A percentile compares a stretch with the other conserved stretches of the same genome.
These are phyloP conservation scores for Epicoccum nigrum DNA, from an alignment of 2,329 filamentous ascomycete genomes.

Conservation along the genomic window DNA sequence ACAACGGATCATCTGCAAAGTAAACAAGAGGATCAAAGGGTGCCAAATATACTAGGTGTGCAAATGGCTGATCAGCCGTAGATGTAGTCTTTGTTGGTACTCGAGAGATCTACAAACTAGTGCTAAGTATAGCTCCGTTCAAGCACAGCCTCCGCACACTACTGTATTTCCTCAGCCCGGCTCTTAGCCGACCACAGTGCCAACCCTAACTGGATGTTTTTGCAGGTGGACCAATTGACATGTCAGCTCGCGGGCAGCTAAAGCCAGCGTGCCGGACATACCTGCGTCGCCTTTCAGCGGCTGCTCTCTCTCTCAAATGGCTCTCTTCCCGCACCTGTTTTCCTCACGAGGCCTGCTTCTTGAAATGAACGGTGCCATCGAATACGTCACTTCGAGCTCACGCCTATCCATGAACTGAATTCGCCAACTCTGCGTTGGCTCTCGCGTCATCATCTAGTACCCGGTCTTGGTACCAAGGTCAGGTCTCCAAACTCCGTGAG, in stretches of 20 bases:
- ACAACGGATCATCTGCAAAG: background rate
- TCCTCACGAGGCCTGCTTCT: conserved; percentile 5
- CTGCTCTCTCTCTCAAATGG: conserved; percentile 17
- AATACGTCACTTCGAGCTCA: conserved; percentile 3
- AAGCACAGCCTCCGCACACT: conserved; percentile 31
- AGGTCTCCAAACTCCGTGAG: conserved; percentile 27
- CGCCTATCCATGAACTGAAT: background rate
- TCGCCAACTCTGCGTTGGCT: conserved; percentile 9
- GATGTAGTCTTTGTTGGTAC: conserved; percentile 4
- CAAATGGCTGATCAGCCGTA: background rate
- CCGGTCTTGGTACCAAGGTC: conserved; percentile 21
- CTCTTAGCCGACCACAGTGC: conserved; percentile 25
- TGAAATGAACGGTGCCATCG: conserved; percentile 4
- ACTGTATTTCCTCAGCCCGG: conserved; percentile 16
- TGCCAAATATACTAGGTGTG: background rate
- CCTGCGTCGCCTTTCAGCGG: conserved; percentile 30
- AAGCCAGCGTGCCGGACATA: conserved; percentile 22
- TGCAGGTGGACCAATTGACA: conserved; percentile 29
- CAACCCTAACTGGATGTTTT: conserved; percentile 21
- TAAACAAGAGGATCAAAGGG: background rate
- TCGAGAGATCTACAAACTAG: conserved; percentile 3
- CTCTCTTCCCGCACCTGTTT: conserved; percentile 10
- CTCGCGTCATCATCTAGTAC: conserved; percentile 28
- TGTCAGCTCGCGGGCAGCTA: conserved; percentile 25
- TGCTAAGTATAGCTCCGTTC: conserved; percentile 19